These are phyloP conservation scores for Platismatia glauca DNA, from an alignment of 495 filamentous ascomycete species.

Conservation along the genomic window DNA sequence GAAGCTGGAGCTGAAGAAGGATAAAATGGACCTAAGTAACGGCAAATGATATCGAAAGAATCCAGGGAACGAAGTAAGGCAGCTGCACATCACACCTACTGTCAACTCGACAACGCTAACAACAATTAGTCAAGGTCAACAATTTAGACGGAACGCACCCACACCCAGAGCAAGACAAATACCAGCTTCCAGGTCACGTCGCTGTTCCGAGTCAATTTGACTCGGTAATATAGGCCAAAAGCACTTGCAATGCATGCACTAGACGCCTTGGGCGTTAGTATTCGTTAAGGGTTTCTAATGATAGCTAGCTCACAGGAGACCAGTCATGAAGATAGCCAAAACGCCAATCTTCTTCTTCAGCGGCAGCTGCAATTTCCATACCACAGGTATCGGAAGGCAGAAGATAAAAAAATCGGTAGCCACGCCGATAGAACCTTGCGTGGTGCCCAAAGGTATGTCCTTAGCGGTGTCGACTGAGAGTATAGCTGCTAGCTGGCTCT, in stretches of 20 bases:
- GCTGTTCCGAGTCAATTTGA: conserved; percentile 1
- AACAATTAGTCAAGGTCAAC: background rate
- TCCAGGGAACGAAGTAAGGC: conserved; percentile 13
- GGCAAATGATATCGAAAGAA: conserved; percentile 18
- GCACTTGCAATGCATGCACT: conserved; percentile 17
- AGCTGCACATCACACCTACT: conserved; percentile 21
- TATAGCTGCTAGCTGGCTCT: conserved; percentile 9
- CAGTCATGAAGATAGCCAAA: conserved; percentile 24
- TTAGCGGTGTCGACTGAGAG: conserved; percentile 2
- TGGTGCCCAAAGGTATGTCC: background rate
- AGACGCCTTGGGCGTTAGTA: background rate
- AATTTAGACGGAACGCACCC: background rate
- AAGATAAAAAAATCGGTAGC: conserved; percentile 18
- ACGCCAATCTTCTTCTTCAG: conserved; percentile 22
- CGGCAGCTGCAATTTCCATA: conserved; percentile 21
- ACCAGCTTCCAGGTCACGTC: conserved; percentile 4
- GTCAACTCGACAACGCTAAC: conserved; percentile 15
- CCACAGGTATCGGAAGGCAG: conserved; percentile 18
- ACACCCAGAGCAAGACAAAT: background rate
- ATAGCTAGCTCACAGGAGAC: conserved; percentile 24
- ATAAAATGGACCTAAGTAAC: conserved; percentile 4
- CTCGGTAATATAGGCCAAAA: conserved; percentile 16
- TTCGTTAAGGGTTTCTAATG: background rate
- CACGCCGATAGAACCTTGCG: conserved; percentile 11
- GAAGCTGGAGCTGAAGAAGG: background rate